Evolutionary conservation across 2,329 filamentous ascomycete genomes (phyloP), one percentile per base, ranked within the genome.

Genomic region (Rutstroemia sp.): DNA sequence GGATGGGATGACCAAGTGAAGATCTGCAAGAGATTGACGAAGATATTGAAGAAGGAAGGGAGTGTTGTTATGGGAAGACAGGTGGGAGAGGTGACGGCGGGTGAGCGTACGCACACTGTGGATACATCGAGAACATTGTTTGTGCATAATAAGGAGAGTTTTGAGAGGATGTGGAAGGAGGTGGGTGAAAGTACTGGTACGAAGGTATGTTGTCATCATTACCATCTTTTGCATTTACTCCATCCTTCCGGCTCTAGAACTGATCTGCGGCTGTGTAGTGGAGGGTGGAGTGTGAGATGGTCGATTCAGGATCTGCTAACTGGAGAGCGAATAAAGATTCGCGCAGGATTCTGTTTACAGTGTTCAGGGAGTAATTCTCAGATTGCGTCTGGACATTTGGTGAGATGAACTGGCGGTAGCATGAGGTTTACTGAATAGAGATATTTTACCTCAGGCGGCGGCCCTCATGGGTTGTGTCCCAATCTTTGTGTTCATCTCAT

Each of bases 1-100:
- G 27, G 14, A 10, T 52, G 23, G 19, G 50, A 53, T n/a, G 34
- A 49, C 21, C 57, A 61, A 19, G 48, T 57, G 9, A 10, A 67
- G 48, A 67, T 69, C n/a, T 67, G 67, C 12, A 69, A 69, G 53
- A 48, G 25, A 16, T 48, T 58, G 19, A 25, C 51, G 57, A 60
- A 34, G 27, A 23, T 54, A 23, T n/a, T 49, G n/a, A 57, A 64
- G 37, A 42, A 23, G 14, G 38, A 48, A 54, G 50, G 41, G 6
- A 48, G 41, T 38, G 21, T 57, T 25, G 17, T 57, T 14, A 21
- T 56, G 6, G 48, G 52, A 16, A 42, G 34, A 21, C 52, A 56
- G 19, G 37, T 52, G 12, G 52, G 48, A 4, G 44, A 41, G 12
- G 5, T 17, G 71, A 74, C 55, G 65, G n/a, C 41, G 10, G 46